Evolutionary conservation across 768 basidiomycete genomes (phyloP).

Genomic region (Mycena galericulata): DNA sequence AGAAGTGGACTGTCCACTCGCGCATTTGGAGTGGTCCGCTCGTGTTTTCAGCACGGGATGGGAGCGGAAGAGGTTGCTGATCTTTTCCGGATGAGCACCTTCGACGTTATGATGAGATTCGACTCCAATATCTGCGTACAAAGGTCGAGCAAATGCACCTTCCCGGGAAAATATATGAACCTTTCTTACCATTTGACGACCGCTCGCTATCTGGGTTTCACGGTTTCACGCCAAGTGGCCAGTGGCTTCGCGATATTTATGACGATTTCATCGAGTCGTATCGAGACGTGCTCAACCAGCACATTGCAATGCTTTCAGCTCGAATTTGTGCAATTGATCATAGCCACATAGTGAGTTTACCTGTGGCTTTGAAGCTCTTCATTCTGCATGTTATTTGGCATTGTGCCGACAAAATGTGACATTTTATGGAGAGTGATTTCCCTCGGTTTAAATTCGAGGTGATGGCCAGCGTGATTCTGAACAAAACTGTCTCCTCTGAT

Average conservation of each 20-base stretch:
- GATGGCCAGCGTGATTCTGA: no score
- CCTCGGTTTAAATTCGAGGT: no score
- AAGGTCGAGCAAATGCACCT: slow-evolving; percentile 7
- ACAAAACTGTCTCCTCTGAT: no score
- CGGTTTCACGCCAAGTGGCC: slow-evolving; percentile 32
- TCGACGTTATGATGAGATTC: slow-evolving; percentile 34
- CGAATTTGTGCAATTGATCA: slow-evolving; percentile 43
- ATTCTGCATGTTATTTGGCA: no score
- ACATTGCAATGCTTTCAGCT: slow-evolving; percentile 37
- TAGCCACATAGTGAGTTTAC: no score
- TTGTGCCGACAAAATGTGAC: no score
- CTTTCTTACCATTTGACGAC: slow-evolving; percentile 31
- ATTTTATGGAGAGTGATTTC: no score
- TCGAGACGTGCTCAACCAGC: slow-evolving; percentile 37
- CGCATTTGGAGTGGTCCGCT: slow-evolving; percentile 28
- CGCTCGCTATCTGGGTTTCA: slow-evolving; percentile 20
- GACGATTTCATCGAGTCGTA: slow-evolving; percentile 33
- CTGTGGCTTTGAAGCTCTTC: no score
- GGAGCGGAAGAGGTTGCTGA: slow-evolving; percentile 44
- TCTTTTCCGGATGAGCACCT: slow-evolving; percentile 39
- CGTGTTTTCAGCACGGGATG: slow-evolving; percentile 43
- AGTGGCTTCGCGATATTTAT: slow-evolving; percentile 34
- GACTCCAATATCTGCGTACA: no score
- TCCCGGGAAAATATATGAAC: slow-evolving; percentile 18
- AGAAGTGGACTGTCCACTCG: slow-evolving; percentile 37